Base-by-base conservation (phyloP, 352 stramenopile species). In the Phytophthora pseudosyringae region DNA sequence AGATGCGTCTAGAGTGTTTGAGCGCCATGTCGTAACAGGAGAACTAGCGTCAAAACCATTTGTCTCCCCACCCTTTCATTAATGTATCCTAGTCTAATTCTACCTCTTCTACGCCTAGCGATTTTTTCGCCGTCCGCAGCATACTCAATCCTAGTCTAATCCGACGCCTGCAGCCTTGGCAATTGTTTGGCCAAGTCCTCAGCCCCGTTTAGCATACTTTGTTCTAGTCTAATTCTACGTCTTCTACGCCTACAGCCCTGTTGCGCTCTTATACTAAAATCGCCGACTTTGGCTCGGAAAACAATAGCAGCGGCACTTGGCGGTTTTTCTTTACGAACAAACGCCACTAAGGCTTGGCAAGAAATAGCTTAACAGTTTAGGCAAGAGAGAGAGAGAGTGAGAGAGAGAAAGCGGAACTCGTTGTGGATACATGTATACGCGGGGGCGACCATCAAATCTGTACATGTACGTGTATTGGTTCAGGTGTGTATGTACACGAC, bases 11-110 rank as follows among this genome's bases (percentile, higher is more conserved):
- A 25, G 32, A 40, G n/a, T 63, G 32, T 44, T 53, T 12, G 31
- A 39, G 13, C 36, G 56, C 31, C 2, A 4, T 48, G 25, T 60
- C 49, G 49, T 65, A 46, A 28, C 26, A 50, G 38, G 48, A 72
- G 57, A 70, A 76, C 43, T 68, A 72, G 70, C 66, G 69, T 32
- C 61, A 73, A 64, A 67, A 70, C 44, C 54, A 75, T 51, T 58
- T 67, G 56, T 45, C 18, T 16, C 13, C 21, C 21, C 28, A 47
- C 16, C 4, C 7, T n/a, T 33, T 40, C 21, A 40, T 54, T 46
- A 46, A n/a, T 46, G 26, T 46, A 46, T 46, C 39, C 39, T 46
- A 46, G 39, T 46, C 39, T 46, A 46, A 46, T 15, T n/a, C n/a
- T n/a, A n/a, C n/a, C n/a, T n/a, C n/a, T n/a, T n/a, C n/a, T n/a